Conservation (phyloP, 805 yeast species). For the Yarrowia phangngaensis region DNA sequence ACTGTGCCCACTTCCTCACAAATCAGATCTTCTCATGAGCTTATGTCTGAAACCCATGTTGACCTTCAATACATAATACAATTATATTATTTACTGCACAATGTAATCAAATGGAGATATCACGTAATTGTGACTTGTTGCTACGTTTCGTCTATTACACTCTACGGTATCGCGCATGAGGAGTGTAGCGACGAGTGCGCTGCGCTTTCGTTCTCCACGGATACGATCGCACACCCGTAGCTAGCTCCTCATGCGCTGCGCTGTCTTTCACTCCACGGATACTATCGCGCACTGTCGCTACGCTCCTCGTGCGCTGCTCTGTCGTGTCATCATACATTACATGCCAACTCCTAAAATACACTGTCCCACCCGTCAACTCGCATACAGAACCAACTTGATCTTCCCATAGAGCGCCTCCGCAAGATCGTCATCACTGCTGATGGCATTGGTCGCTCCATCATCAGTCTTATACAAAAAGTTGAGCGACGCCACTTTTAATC, state of each 20-base stretch:
- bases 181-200: no score
- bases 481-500: constrained; percentile 36
- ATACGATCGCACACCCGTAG: no score
- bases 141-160: no score
- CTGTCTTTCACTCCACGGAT: background rate
- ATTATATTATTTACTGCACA: no score
- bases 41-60: no score
- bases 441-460: constrained; percentile 30
- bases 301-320: background rate
- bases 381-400: constrained; percentile 38
- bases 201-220: no score
- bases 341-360: constrained; percentile 10
- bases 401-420: constrained; percentile 34
- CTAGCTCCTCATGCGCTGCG: background rate
- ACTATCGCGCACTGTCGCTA: background rate
- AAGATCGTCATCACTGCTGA: constrained; percentile 36
- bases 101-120: no score
- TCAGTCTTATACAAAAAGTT: constrained; percentile 36
- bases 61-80: no score
- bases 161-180: no score
- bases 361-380: constrained; percentile 29
- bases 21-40: no score
- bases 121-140: no score
- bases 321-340: background rate
- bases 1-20: no score